Evolutionary conservation across 768 basidiomycete genomes (phyloP).

Genomic region (Agaricus subrufescens): DNA sequence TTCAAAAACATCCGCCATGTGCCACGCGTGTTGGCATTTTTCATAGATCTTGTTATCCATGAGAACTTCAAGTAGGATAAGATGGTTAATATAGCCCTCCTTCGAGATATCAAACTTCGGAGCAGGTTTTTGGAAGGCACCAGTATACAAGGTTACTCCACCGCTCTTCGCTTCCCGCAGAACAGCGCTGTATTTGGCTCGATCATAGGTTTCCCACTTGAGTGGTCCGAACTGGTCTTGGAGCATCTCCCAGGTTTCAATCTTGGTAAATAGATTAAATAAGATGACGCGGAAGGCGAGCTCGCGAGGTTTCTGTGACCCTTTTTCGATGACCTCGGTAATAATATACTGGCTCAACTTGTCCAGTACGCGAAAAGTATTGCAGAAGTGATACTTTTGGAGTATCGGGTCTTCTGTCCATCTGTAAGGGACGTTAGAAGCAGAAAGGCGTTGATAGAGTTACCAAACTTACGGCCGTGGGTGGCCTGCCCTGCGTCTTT

Average conservation of each 20-base stretch:
- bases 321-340: conserved; percentile 63
- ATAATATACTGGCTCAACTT: conserved; percentile 67
- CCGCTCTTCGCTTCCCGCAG: conserved; percentile 35
- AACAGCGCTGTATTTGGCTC: conserved; percentile 46
- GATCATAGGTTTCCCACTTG: conserved; percentile 57
- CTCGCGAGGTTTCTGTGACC: conserved; percentile 55
- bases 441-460: background rate
- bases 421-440: conserved; percentile 23
- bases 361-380: conserved; percentile 72
- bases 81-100: conserved; percentile 54
- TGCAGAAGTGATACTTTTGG: conserved; percentile 57
- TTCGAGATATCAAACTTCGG: conserved; percentile 43
- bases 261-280: conserved; percentile 68
- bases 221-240: conserved; percentile 46
- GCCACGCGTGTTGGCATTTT: conserved; percentile 43
- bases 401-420: conserved; percentile 70
- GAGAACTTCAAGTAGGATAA: conserved; percentile 52
- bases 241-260: conserved; percentile 68
- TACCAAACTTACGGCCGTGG: conserved; percentile 38
- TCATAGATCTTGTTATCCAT: conserved; percentile 54
- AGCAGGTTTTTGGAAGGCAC: conserved; percentile 68
- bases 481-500: conserved; percentile 43
- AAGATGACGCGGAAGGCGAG: conserved; percentile 66
- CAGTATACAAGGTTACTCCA: conserved; percentile 54
- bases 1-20: conserved; percentile 62